Base-by-base conservation (phyloP, 225 moss, liverwort and hornwort species). In the Pseudoscleropodium purum region DNA sequence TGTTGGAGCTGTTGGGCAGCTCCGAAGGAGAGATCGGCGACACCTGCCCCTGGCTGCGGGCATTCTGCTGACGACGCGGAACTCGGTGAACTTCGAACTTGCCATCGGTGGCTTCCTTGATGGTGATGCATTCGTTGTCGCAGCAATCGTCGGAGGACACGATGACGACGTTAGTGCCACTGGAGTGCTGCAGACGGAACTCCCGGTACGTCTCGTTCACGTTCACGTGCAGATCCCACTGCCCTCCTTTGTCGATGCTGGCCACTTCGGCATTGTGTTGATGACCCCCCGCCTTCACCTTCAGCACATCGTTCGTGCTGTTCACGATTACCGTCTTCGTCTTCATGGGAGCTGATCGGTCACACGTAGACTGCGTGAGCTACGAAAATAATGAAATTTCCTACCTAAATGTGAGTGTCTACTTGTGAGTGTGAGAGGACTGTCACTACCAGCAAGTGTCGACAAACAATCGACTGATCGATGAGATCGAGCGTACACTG, bases 91-190 rank as follows among this genome's bases (percentile, higher is more conserved):
- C 78, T 47, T 86, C 87, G 19, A 87, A 89, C 61, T 85, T 89
- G 81, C 85, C 89, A 9, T 56, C 87, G 9, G 6, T 51, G 24
- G 60, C 61, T 87, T 91, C 92, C 89, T 85, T 89, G 89, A 93
- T 83, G 89, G 93, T 91, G 91, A 93, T 92, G 91, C 90, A 81
- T 43, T 90, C 64, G 85, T 83, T 70, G 87, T 93, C 92, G 52
- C 89, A 92, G 82, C 87, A 93, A 8, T 92, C 93, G 83, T 91
- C 89, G 14, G 93, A 92, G 7, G 78, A 83, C 57, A 93, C 89
- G 33, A 91, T 54, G 6, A 81, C 69, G 8, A 75, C 63, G 23
- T 45, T 34, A 15, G 64, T 83, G 27, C 85, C 87, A 3, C 15
- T 59, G 20, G 83, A 13, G 6, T 76, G 87, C 8, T 84, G 79